Evolutionary conservation across 352 stramenopile genomes (phyloP).

Genomic region (Pythium volutum): DNA sequence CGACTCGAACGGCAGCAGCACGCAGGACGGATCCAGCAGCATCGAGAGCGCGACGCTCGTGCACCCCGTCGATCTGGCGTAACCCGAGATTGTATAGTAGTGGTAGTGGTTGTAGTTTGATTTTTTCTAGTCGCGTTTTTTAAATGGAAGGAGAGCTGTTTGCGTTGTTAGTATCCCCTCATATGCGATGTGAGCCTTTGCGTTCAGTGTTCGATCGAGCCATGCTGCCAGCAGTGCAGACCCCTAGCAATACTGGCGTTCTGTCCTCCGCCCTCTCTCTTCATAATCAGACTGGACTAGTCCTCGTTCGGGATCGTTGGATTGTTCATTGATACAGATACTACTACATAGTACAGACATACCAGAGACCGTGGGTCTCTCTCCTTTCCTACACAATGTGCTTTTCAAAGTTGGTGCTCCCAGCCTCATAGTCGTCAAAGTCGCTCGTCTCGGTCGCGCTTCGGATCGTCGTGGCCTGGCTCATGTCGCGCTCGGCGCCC

Average conservation of each 20-base stretch:
- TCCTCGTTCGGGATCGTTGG: too few species aligned
- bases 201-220: too few species aligned
- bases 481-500: slow-evolving; percentile 9
- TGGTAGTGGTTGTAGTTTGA: not conserved
- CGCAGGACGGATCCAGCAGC: slow-evolving; percentile 18
- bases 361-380: not conserved
- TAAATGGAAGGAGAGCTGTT: not conserved
- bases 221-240: too few species aligned
- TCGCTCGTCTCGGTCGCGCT: not conserved
- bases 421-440: slow-evolving; percentile 26
- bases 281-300: too few species aligned
- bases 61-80: slow-evolving; percentile 20
- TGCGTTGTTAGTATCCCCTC: too few species aligned
- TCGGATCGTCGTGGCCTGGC: not conserved
- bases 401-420: slow-evolving; percentile 15
- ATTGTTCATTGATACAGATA: too few species aligned
- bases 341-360: too few species aligned
- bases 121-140: not conserved
- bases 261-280: too few species aligned
- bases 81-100: not conserved
- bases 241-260: too few species aligned
- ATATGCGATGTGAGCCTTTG: too few species aligned
- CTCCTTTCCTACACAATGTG: not conserved
- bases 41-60: slow-evolving; percentile 15
- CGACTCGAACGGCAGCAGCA: slow-evolving; percentile 21